Conservation (phyloP, 495 filamentous ascomycete species). For the Aspergillus steynii region DNA sequence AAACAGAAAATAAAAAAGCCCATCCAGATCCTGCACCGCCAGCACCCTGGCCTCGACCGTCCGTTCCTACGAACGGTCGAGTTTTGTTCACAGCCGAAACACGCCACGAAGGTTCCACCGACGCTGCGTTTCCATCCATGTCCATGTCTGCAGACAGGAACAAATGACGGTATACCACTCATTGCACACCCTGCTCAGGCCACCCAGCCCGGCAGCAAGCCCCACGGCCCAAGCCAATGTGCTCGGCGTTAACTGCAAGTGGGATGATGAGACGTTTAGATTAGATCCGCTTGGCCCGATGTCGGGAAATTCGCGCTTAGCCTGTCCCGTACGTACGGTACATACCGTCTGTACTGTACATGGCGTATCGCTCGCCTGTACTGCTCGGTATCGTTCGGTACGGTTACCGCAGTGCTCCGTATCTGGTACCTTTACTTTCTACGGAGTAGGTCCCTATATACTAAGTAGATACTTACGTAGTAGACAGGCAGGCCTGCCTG, state of each 20-base stretch:
- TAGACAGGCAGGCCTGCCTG: too few species aligned
- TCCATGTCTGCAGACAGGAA: neutral
- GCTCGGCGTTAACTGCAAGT: conserved; percentile 17
- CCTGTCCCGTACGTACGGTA: neutral
- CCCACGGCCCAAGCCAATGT: conserved; percentile 5
- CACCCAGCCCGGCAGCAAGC: neutral
- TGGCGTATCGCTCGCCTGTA: too few species aligned
- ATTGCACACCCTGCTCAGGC: neutral
- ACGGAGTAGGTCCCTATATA: too few species aligned
- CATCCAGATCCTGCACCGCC: neutral
- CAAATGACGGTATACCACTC: neutral
- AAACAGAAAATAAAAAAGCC: neutral
- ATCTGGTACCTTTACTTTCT: too few species aligned
- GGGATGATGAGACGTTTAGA: conserved; percentile 26
- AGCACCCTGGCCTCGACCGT: neutral
- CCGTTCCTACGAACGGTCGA: too few species aligned
- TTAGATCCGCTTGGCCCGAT: conserved; percentile 31
- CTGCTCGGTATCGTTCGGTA: too few species aligned
- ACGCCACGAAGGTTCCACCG: conserved; percentile 8
- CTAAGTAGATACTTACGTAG: neutral
- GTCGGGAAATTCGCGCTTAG: conserved; percentile 16
- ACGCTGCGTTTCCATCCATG: neutral
- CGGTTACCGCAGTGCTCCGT: too few species aligned
- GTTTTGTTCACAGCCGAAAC: conserved; percentile 1
- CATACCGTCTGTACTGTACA: too few species aligned